Evolutionary conservation across 768 basidiomycete species (phyloP), one percentile per base, ranked within the genome.

Genomic region (Russula lepida): DNA sequence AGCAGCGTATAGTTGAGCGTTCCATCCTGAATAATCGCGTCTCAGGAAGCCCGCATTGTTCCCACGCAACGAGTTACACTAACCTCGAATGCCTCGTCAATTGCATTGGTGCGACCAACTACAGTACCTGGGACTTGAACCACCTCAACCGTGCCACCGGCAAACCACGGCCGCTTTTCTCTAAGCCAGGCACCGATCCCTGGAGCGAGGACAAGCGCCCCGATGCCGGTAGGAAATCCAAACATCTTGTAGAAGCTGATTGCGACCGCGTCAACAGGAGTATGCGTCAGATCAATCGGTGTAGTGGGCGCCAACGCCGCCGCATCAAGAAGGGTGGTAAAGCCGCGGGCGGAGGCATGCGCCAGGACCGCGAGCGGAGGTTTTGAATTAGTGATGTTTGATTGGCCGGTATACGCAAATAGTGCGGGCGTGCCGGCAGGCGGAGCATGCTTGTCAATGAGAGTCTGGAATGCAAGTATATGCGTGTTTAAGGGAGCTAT

Each of bases 201-300:
- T 8, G 66, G 66, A 9, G 58, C 66, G 54, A 66, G 66, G 30
- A 93, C 71, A 5, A 93, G 76, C 13, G 89, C 89, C 37, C 91
- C 90, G 46, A 92, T 82, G 8, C 90, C 90, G 0, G 89, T 92
- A 12, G 90, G 90, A 66, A 84, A 92, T 35, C 90, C 90, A 64
- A 91, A 89, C 86, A 92, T 91, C 67, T 93, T 93, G 74, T 93
- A 93, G 68, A 92, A 91, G 47, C 86, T 89, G 56, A 93, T 69
- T 0, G 84, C 89, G 80, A 91, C 84, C 1, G 89, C 90, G 71
- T 93, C 91, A 12, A 90, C 85, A 4, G 84, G 81, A 32, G 77
- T 78, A 54, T 85, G 80, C 1, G 79, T 71, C 15, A 93, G 75
- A 13, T 86, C 86, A 57, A 92, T 79, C 19, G 75, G 68, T 8